Base-by-base conservation (phyloP, 306 rosid genomes). In the Cicer judaicum region DNA sequence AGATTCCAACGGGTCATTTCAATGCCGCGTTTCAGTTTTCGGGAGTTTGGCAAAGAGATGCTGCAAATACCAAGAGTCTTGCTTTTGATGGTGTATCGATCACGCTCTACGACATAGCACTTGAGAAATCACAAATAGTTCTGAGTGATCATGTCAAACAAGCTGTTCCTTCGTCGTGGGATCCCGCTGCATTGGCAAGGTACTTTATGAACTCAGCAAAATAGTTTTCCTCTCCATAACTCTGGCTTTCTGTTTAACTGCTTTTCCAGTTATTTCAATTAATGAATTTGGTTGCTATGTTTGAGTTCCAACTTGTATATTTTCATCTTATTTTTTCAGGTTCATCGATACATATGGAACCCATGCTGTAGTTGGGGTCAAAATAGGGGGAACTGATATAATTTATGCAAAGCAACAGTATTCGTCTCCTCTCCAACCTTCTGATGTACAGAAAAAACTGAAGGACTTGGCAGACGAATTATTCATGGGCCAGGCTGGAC, bases 151-250 rank as follows among this genome's bases (percentile, higher is more conserved):
- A 82, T 71, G 88, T 92, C 56, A 92, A 81, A 83, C 91, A 78
- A 74, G 93, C 87, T 42, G 93, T 92, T 59, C 98, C 98, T 1
- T 84, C 96, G 1, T 81, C 92, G 7, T 92, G 98, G 98, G 98
- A 92, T 77, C 96, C 98, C 0, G 88, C 87, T 40, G 93, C 92
- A 11, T 80, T 92, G 81, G 87, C 96, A 10, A 92, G 96, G 98
- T 85, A 81, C 49, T 62, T 88, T 34, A 8, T 34, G 10, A 66
- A 53, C 71, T 79, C 75, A 46, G 64, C 75, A 46, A 65, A 50
- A 44, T 49, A 34, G 19, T n/a, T 38, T 10, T n/a, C 5, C 6
- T 7, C 48, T n/a, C 19, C 7, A 5, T 14, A 5, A 14, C 40
- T 10, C 18, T 68, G 15, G 29, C 15, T 69, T 52, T 36, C 21